These are phyloP conservation scores for Ammopiptanthus mongolicus DNA, from an alignment of 306 rosid genomes.

Conservation along the genomic window DNA sequence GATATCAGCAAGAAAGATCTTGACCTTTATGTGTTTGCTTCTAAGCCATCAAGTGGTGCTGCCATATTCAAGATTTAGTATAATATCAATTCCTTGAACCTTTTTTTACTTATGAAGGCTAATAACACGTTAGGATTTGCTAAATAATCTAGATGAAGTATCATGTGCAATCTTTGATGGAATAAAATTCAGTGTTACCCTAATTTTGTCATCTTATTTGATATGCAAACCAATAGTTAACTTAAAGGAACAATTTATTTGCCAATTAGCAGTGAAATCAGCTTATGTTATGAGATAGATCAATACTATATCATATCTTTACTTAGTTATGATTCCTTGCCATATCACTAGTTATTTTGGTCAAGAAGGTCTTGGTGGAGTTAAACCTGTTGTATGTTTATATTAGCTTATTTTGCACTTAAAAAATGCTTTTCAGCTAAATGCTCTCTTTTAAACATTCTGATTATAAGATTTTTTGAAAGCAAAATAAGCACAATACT, in stretches of 20 bases:
- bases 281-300: not conserved
- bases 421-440: no score
- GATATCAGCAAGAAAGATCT: constrained; percentile 42
- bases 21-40: constrained; percentile 57
- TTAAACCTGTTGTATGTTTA: no score
- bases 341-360: no score
- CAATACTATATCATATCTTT: not conserved
- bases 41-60: constrained; percentile 77
- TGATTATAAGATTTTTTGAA: no score
- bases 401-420: no score
- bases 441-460: no score
- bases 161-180: not conserved
- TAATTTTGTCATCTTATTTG: not conserved
- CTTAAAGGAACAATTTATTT: no score
- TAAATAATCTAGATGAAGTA: not conserved
- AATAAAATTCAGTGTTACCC: not conserved
- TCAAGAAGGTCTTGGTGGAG: no score
- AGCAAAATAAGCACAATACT: no score
- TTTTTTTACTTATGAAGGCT: not conserved
- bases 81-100: not conserved
- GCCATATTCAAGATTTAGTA: constrained; percentile 53
- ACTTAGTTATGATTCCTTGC: no score
- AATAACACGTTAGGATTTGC: not conserved
- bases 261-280: no score
- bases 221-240: not conserved